Conservation (phyloP, 805 yeast genomes). For the Diddensiella caesifluorescens region DNA sequence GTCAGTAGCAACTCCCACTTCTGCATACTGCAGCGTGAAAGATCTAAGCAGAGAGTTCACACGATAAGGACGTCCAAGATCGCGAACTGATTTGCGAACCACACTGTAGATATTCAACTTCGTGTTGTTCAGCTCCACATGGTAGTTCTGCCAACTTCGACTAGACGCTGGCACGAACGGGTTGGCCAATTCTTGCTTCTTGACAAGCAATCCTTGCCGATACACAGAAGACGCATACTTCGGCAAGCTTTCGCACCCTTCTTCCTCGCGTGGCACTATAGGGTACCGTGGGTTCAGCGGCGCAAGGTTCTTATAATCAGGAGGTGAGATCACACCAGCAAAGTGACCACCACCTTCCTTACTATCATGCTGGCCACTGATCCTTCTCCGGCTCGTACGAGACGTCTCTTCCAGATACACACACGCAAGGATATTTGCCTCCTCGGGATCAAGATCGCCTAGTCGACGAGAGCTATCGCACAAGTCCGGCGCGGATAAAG, state of each 20-base stretch:
- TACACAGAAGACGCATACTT: conserved; percentile 59
- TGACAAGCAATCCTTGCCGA: conserved; percentile 48
- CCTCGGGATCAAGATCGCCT: conserved; percentile 3
- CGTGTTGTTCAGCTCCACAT: conserved; percentile 79
- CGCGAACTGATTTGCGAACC: conserved; percentile 31
- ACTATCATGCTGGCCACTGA: neutral
- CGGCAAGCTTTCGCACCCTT: conserved; percentile 50
- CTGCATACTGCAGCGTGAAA: conserved; percentile 79
- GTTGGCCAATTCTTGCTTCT: conserved; percentile 70
- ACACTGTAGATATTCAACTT: conserved; percentile 63
- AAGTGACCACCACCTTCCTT: no score
- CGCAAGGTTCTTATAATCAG: conserved; percentile 33
- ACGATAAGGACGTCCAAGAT: conserved; percentile 13
- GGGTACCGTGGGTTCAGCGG: conserved; percentile 36
- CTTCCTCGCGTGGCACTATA: conserved; percentile 29
- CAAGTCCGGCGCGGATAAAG: conserved; percentile 14
- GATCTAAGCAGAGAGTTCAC: conserved; percentile 38
- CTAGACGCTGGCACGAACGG: conserved; percentile 67
- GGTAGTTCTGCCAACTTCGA: conserved; percentile 64
- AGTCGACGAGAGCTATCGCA: conserved; percentile 4
- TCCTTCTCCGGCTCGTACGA: conserved; percentile 1
- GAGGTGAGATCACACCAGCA: no score
- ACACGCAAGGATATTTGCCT: conserved; percentile 10
- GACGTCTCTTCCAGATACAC: conserved; percentile 12
- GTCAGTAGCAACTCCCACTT: conserved; percentile 80